These are phyloP conservation scores for Wickerhamomyces subpelliculosus DNA, from an alignment of 805 yeast species.

Conservation along the genomic window DNA sequence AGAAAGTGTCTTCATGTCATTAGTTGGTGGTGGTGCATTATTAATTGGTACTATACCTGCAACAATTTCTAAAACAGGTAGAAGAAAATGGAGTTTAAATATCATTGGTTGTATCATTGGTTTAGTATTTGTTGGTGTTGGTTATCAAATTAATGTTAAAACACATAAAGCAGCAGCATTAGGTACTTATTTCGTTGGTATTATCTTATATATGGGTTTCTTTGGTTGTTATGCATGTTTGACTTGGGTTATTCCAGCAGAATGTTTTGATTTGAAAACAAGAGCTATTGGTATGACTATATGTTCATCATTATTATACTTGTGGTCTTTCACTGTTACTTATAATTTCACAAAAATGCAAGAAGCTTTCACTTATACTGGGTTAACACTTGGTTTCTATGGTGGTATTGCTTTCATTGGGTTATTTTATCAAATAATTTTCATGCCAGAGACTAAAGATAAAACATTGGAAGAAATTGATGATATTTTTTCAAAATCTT, in stretches of 20 bases:
- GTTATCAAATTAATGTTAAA: conserved; percentile 36
- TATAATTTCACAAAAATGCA: conserved; percentile 56
- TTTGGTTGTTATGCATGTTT: conserved; percentile 61
- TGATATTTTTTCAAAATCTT: conserved; percentile 46
- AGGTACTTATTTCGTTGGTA: conserved; percentile 57
- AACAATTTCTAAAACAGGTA: conserved; percentile 51
- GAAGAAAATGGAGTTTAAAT: conserved; percentile 55
- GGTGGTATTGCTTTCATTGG: conserved; percentile 62
- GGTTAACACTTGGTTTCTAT: conserved; percentile 58
- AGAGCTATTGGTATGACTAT: conserved; percentile 63
- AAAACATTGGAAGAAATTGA: conserved; percentile 69
- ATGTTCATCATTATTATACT: conserved; percentile 45
- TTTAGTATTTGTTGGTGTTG: conserved; percentile 51
- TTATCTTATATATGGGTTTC: conserved; percentile 57
- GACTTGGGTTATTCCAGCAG: conserved; percentile 67
- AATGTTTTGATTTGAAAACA: conserved; percentile 50
- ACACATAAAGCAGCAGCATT: conserved; percentile 40
- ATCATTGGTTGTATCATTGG: conserved; percentile 55
- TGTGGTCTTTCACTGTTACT: conserved; percentile 59
- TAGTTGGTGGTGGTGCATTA: conserved; percentile 62
- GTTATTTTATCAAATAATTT: conserved; percentile 42
- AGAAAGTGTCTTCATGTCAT: conserved; percentile 55
- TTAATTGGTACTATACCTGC: conserved; percentile 63
- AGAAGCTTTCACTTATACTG: conserved; percentile 50
- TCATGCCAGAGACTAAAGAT: conserved; percentile 69